A percentile compares a stretch with the other conserved stretches of the same genome.
Evolutionary conservation across 2,329 filamentous ascomycete genomes (phyloP).

Genomic region (Ilyonectria mors-panacis): DNA sequence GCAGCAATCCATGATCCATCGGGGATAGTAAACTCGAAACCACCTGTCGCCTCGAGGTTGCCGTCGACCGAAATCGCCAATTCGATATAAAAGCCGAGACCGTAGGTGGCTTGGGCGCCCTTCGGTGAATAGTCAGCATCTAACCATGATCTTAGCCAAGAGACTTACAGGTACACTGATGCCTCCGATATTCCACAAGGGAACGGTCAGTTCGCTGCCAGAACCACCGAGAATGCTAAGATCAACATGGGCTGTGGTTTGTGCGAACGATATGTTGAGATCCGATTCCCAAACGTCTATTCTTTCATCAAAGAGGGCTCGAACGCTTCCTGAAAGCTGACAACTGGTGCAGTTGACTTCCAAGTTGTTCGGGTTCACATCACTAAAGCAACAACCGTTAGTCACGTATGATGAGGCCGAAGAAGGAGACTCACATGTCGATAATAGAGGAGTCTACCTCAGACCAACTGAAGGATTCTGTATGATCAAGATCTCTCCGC

Average conservation of each 20-base stretch:
- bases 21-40: constrained; percentile 24
- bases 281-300: not conserved
- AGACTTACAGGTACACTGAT: not conserved
- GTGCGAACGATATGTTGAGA: constrained; percentile 11
- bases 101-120: constrained; percentile 1
- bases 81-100: constrained; percentile 20
- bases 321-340: not conserved
- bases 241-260: constrained; percentile 7
- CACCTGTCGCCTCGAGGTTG: not conserved
- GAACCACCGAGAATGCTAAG: not conserved
- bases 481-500: constrained; percentile 6
- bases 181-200: constrained; percentile 9
- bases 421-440: not conserved
- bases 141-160: too few species aligned
- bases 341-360: constrained; percentile 17
- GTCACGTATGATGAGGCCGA: not conserved
- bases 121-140: not conserved
- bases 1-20: constrained; percentile 15
- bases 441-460: not conserved
- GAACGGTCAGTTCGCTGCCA: not conserved
- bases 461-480: not conserved
- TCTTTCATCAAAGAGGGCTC: constrained; percentile 2
- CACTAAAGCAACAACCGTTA: not conserved
- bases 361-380: not conserved
- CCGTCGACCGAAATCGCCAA: constrained; percentile 3